Conservation (phyloP, 2,329 filamentous ascomycete species). For the Penicillium sumatraense region DNA sequence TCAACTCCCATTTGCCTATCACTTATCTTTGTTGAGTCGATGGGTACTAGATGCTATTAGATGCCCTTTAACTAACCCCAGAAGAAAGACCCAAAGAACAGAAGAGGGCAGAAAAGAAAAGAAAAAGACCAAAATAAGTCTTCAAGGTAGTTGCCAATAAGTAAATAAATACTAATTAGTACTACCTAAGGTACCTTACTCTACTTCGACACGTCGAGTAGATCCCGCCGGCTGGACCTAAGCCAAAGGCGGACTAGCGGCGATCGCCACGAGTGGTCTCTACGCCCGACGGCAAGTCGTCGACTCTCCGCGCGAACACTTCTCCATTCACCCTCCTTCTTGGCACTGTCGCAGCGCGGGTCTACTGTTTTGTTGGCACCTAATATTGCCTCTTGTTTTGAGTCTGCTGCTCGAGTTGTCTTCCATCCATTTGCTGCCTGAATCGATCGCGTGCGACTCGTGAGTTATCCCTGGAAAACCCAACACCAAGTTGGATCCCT, state of each 20-base stretch:
- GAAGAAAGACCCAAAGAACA: too few relatives aligned
- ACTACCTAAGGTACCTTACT: too few relatives aligned
- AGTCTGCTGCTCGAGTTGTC: background rate
- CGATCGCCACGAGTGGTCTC: background rate
- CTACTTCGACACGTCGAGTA: too few relatives aligned
- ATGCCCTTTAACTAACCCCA: too few relatives aligned
- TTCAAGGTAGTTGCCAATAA: too few relatives aligned
- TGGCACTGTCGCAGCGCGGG: background rate
- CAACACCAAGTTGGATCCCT: background rate
- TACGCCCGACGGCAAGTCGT: background rate
- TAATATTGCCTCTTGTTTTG: background rate
- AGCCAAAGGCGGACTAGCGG: constrained; percentile 1
- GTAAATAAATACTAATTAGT: too few relatives aligned
- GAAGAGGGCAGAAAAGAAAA: too few relatives aligned
- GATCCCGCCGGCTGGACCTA: background rate
- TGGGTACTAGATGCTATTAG: too few relatives aligned
- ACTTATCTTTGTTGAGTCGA: too few relatives aligned
- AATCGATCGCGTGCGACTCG: constrained; percentile 21
- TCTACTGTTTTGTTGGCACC: background rate
- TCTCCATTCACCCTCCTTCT: background rate
- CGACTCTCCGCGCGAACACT: background rate
- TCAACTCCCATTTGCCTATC: too few relatives aligned
- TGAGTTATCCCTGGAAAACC: constrained; percentile 26
- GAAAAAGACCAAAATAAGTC: too few relatives aligned
- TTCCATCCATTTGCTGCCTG: background rate